phyloP scores from a whole-genome alignment of 495 filamentous ascomycete species.

The Astrocystis sublimbata region DNA sequence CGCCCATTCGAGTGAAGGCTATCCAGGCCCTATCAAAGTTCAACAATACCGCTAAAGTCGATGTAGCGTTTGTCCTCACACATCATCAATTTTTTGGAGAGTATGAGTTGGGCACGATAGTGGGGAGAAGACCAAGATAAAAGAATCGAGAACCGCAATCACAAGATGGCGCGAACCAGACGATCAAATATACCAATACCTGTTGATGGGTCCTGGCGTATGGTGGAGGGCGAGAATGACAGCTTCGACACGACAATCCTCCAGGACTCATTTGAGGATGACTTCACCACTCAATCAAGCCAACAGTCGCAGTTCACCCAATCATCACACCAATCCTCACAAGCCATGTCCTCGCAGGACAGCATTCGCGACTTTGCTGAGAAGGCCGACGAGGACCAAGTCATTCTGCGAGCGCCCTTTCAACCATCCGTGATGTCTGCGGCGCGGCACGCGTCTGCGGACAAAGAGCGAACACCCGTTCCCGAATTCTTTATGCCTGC shows the following conservation, averaged over 20 bases:
- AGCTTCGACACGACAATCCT: conserved; percentile 50
- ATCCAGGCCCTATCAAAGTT: too few relatives aligned
- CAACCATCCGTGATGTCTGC: conserved; percentile 45
- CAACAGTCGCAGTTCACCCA: conserved; percentile 40
- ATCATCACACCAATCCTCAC: conserved; percentile 22
- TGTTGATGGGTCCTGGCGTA: conserved; percentile 51
- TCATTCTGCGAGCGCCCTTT: conserved; percentile 46
- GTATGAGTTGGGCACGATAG: neutral
- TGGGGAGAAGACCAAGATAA: neutral
- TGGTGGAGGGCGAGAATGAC: conserved; percentile 54
- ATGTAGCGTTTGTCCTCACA: too few relatives aligned
- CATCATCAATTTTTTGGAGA: neutral
- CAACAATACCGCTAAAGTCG: too few relatives aligned
- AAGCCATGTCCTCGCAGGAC: conserved; percentile 44
- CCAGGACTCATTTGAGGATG: conserved; percentile 39
- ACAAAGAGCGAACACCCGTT: conserved; percentile 37
- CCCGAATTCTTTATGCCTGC: conserved; percentile 47
- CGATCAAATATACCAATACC: conserved; percentile 31
- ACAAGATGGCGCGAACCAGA: conserved; percentile 9
- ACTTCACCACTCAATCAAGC: conserved; percentile 40
- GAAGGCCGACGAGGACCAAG: conserved; percentile 46
- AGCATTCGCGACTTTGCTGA: conserved; percentile 45
- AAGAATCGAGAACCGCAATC: neutral
- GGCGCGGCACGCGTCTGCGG: conserved; percentile 36
- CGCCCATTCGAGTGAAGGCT: too few relatives aligned